Conservation (phyloP, 225 moss, liverwort and hornwort genomes). For the Polytrichum formosum region DNA sequence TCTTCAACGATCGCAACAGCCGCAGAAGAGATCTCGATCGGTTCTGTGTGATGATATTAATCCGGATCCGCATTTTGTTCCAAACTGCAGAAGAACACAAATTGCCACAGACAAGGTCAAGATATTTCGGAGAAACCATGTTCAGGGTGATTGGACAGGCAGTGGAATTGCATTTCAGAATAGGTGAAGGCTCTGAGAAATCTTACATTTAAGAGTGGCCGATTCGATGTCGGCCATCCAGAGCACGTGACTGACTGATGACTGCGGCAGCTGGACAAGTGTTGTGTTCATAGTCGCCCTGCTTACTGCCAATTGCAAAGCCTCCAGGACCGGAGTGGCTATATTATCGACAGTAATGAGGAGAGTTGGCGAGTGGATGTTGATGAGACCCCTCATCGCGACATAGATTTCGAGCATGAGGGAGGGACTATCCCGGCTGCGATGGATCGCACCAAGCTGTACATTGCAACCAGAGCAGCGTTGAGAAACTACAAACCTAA, state of each 20-base stretch:
- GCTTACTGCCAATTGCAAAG: constrained; percentile 28
- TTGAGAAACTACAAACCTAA: neutral
- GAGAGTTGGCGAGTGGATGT: constrained; percentile 43
- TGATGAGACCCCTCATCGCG: constrained; percentile 35
- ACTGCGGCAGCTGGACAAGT: constrained; percentile 36
- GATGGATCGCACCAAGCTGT: constrained; percentile 42
- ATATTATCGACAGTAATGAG: constrained; percentile 39
- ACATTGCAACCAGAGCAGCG: neutral
- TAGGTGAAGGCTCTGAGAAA: neutral
- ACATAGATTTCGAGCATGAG: constrained; percentile 49
- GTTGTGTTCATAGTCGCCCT: constrained; percentile 26
- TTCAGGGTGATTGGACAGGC: neutral
- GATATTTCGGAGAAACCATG: neutral
- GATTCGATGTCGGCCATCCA: constrained; percentile 47
- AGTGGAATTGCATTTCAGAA: neutral
- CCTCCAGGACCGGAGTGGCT: constrained; percentile 32
- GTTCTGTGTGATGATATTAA: constrained; percentile 61
- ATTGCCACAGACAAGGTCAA: neutral
- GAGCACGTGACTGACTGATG: constrained; percentile 36
- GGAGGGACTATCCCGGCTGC: constrained; percentile 23
- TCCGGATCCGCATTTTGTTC: constrained; percentile 55
- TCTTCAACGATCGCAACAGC: constrained; percentile 44
- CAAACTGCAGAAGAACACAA: constrained; percentile 31
- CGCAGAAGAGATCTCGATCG: constrained; percentile 36
- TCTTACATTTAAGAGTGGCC: constrained; percentile 38